Conservation (phyloP, 345 rosid genomes). For the Streptanthus diversifolius region DNA sequence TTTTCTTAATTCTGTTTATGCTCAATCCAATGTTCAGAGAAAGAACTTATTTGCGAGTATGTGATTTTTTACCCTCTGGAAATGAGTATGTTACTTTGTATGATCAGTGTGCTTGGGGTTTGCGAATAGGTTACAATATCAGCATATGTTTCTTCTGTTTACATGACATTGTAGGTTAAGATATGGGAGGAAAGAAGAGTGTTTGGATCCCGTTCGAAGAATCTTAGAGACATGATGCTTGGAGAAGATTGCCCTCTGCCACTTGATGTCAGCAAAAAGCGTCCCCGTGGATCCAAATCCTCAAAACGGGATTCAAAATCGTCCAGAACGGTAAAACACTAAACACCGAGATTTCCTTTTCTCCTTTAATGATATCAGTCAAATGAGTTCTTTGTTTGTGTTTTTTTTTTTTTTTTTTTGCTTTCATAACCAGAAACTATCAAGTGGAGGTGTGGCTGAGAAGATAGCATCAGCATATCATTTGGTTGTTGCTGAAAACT, state of each 20-base stretch:
- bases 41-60: neutral
- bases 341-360: neutral
- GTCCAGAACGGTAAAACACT: slow-evolving; percentile 57
- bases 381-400: neutral
- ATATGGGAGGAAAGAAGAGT: slow-evolving; percentile 98
- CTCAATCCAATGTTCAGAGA: neutral
- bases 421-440: slow-evolving; percentile 52
- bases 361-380: neutral
- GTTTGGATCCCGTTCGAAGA: slow-evolving; percentile 74
- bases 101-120: neutral
- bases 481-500: slow-evolving; percentile 60
- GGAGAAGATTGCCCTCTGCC: slow-evolving; percentile 70
- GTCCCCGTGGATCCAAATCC: slow-evolving; percentile 71
- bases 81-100: neutral
- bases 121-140: neutral
- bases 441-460: slow-evolving; percentile 77
- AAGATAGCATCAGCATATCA: slow-evolving; percentile 90
- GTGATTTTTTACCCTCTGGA: neutral
- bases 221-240: slow-evolving; percentile 72
- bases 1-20: neutral
- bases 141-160: neutral
- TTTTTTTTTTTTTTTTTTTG: neutral
- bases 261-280: slow-evolving; percentile 73
- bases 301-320: slow-evolving; percentile 79
- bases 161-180: slow-evolving; percentile 44